Percentiles rank a stretch among this genome's conserved stretches.
phyloP scores from a whole-genome alignment of 2,329 filamentous ascomycete species.

The Exophiala bonariae region DNA sequence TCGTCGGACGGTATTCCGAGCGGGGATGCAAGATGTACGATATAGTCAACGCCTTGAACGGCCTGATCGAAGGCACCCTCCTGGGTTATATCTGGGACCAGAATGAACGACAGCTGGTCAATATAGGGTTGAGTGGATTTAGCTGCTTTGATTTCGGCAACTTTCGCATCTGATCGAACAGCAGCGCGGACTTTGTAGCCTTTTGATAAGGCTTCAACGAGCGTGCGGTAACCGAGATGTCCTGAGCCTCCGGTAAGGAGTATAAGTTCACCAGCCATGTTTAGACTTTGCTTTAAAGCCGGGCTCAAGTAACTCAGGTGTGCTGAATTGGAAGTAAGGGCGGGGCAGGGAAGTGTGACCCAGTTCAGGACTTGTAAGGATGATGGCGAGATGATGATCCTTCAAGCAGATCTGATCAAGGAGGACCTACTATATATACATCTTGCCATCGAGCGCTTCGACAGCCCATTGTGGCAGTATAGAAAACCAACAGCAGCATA shows the following conservation, averaged over 20 bases:
- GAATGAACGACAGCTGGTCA: slow-evolving; percentile 60
- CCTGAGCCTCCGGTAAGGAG: slow-evolving; percentile 28
- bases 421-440: no score
- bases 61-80: slow-evolving; percentile 71
- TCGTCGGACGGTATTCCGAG: slow-evolving; percentile 9
- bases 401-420: no score
- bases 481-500: no score
- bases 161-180: slow-evolving; percentile 28
- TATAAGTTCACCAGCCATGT: slow-evolving; percentile 19
- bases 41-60: slow-evolving; percentile 47
- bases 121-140: slow-evolving; percentile 22
- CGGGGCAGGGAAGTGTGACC: no score
- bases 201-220: slow-evolving; percentile 27
- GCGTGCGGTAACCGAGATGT: slow-evolving; percentile 28
- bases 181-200: slow-evolving; percentile 30
- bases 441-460: no score
- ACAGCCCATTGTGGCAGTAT: no score
- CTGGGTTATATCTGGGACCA: slow-evolving; percentile 72
- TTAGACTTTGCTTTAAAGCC: background rate
- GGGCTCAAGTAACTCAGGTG: no score
- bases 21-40: slow-evolving; percentile 36
- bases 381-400: no score
- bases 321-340: no score
- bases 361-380: no score
- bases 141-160: slow-evolving; percentile 19